These are phyloP conservation scores for Metarhizium sp. DNA, from an alignment of 2,329 filamentous ascomycete genomes.

Conservation along the genomic window DNA sequence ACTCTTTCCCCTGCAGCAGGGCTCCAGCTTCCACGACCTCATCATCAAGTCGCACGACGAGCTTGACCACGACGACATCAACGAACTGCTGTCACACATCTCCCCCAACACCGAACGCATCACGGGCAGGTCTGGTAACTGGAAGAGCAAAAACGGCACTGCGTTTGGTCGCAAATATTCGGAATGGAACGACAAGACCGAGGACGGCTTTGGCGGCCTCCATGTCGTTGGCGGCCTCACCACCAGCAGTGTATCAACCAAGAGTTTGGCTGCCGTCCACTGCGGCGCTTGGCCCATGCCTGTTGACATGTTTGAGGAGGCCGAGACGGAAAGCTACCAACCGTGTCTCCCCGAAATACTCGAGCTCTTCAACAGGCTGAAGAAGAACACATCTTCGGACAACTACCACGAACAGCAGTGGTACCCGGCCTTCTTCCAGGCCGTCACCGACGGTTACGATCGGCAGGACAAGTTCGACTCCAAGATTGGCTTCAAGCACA, in stretches of 20 bases:
- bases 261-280: slow-evolving; percentile 29
- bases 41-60: slow-evolving; percentile 23
- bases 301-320: slow-evolving; percentile 31
- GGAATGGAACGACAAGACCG: slow-evolving; percentile 10
- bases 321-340: slow-evolving; percentile 32
- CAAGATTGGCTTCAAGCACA: slow-evolving; percentile 13
- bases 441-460: slow-evolving; percentile 20
- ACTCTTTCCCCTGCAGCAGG: slow-evolving; percentile 32
- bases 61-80: slow-evolving; percentile 12
- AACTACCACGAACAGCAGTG: slow-evolving; percentile 17
- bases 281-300: slow-evolving; percentile 32
- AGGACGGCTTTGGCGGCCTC: slow-evolving; percentile 26
- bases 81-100: slow-evolving; percentile 13
- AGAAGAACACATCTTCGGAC: slow-evolving; percentile 5
- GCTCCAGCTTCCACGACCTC: slow-evolving; percentile 25
- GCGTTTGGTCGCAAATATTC: background rate
- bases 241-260: slow-evolving; percentile 31
- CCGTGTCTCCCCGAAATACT: slow-evolving; percentile 31
- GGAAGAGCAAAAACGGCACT: slow-evolving; percentile 8
- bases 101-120: slow-evolving; percentile 15
- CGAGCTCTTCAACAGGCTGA: slow-evolving; percentile 19
- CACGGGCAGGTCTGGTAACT: slow-evolving; percentile 12
- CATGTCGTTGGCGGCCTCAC: slow-evolving; percentile 30
- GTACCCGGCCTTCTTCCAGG: slow-evolving; percentile 22
- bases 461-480: slow-evolving; percentile 15